Evolutionary conservation across 2,329 filamentous ascomycete species (phyloP), one percentile per base, ranked within the genome.

Genomic region (Aspergillus terreus): DNA sequence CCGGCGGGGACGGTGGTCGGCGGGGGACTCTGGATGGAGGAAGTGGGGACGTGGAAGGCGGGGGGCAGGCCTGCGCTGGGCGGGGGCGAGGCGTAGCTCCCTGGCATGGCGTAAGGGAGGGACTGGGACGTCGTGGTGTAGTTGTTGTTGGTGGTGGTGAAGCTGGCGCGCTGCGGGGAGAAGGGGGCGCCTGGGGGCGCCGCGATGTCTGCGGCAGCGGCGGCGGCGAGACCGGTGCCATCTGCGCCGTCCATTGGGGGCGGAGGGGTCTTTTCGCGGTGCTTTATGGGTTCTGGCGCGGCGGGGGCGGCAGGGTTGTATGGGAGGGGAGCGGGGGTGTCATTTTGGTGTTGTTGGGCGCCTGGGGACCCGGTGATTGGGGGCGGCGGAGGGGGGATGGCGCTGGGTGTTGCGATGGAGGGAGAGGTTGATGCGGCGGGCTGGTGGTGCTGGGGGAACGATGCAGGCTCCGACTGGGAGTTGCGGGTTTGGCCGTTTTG

Each of bases 241-340:
- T 65, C 69, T 14, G 69, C 75, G 35, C 75, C 80, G 64, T 85
- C 83, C 23, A 73, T 70, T 11, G 83, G 35, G 35, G 35, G 83
- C 6, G 83, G 83, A 2, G 83, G 83, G 4, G 83, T 86, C 70
- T 85, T 84, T 66, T 86, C 83, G n/a, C 83, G 78, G 59, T 83
- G 78, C 40, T 79, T 75, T 47, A 86, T 84, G 2, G 81, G 82
- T 62, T 86, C 83, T 6, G 83, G 83, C 0, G 82, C 82, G n/a
- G 82, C 75, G 19, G 83, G 83, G 4, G 83, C 83, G 9, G 83
- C 82, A 14, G 83, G 83, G 58, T 86, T 86, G 63, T 86, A 86
- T n/a, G 81, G 79, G 54, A 83, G 73, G 3, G 81, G 80, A 2
- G 76, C 66, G 53, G 74, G 40, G 17, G 40, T 6, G 11, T 42